Conservation (phyloP, 805 yeast genomes). For the Candida hispaniensis region DNA sequence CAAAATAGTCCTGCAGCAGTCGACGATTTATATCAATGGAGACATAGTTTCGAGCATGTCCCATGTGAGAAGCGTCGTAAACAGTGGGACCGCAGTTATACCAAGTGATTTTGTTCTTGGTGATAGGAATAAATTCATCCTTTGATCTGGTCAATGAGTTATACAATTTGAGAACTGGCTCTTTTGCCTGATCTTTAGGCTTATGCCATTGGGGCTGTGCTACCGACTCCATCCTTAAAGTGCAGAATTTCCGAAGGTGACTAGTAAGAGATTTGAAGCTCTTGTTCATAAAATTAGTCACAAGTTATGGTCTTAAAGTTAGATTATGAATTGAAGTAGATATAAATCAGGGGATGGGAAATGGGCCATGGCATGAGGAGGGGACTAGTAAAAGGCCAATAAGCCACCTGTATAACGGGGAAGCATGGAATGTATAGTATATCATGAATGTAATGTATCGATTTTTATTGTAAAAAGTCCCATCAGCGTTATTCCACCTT, state of each 20-base stretch:
- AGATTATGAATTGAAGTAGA: too few species aligned
- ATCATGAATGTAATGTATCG: too few species aligned
- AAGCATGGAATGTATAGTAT: too few species aligned
- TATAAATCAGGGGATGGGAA: too few species aligned
- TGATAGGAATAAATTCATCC: constrained; percentile 62
- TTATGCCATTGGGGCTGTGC: constrained; percentile 45
- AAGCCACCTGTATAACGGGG: too few species aligned
- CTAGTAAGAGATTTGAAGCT: neutral
- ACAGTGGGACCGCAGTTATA: constrained; percentile 98
- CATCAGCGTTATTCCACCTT: too few species aligned
- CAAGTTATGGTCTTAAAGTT: too few species aligned
- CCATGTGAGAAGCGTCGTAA: constrained; percentile 93
- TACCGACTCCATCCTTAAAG: constrained; percentile 18
- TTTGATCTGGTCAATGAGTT: constrained; percentile 78
- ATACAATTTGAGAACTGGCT: constrained; percentile 44
- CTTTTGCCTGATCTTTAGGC: constrained; percentile 27
- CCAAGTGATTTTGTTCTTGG: constrained; percentile 65
- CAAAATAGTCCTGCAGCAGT: constrained; percentile 80
- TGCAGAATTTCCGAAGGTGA: neutral
- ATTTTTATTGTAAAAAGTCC: too few species aligned
- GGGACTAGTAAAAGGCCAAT: too few species aligned
- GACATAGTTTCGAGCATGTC: constrained; percentile 96
- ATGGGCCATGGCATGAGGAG: too few species aligned
- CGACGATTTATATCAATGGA: constrained; percentile 89
- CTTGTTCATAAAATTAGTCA: constrained; percentile 5